These are phyloP conservation scores for Clarireedia paspali DNA, from an alignment of 2,329 filamentous ascomycete species.

Conservation along the genomic window DNA sequence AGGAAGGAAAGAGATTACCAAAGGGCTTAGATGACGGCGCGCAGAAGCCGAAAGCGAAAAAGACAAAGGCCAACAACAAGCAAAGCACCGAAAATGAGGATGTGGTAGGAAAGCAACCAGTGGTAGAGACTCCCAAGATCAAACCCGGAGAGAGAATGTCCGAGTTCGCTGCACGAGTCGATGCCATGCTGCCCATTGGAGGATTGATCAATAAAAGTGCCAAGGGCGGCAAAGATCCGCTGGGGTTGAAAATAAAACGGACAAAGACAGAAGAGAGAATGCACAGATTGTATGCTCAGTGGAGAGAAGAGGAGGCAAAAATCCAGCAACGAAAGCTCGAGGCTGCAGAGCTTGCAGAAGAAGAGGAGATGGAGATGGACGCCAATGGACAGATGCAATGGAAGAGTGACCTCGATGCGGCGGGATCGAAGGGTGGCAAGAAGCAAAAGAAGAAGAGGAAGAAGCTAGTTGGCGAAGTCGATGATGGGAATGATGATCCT, in stretches of 20 bases:
- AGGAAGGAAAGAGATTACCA: constrained; percentile 50
- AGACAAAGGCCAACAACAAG: constrained; percentile 20
- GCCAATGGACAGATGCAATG: constrained; percentile 40
- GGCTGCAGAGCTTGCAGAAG: constrained; percentile 25
- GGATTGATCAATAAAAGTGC: constrained; percentile 57
- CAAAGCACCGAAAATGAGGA: constrained; percentile 11
- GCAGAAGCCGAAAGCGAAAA: constrained; percentile 26
- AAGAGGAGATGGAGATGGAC: constrained; percentile 25
- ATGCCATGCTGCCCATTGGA: constrained; percentile 72
- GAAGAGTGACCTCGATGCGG: constrained; percentile 53
- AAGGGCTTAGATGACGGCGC: constrained; percentile 67
- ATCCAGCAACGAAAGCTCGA: constrained; percentile 27
- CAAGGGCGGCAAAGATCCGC: constrained; percentile 54
- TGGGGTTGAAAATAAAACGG: constrained; percentile 56
- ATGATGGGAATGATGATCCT: constrained; percentile 30
- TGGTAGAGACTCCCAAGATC: constrained; percentile 54
- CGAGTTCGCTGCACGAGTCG: constrained; percentile 75
- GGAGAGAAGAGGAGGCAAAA: constrained; percentile 58
- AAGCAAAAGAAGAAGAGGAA: constrained; percentile 25
- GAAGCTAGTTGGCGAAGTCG: constrained; percentile 37
- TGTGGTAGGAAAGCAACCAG: constrained; percentile 17
- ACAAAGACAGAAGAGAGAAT: constrained; percentile 84
- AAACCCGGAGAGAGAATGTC: constrained; percentile 75
- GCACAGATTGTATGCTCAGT: constrained; percentile 72
- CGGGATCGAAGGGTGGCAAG: constrained; percentile 18